Evolutionary conservation across 2,329 filamentous ascomycete species (phyloP).

Genomic region (Trichoderma lentiforme): DNA sequence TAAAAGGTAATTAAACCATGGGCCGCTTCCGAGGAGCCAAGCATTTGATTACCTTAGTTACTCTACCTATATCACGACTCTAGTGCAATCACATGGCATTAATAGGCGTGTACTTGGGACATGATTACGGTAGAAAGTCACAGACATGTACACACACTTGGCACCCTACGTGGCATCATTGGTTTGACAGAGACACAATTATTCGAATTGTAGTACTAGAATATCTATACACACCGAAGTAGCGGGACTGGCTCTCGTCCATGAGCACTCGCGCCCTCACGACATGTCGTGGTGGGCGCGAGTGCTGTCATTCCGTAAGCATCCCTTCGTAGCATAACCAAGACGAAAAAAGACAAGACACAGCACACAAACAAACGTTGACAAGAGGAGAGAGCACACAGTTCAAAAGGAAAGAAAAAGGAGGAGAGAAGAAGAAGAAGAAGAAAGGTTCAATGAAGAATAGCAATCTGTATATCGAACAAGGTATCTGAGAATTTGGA

Average conservation of each 20-base stretch:
- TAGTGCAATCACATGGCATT: neutral
- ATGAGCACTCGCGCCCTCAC: neutral
- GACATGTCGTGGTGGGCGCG: neutral
- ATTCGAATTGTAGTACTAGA: slow-evolving; percentile 13
- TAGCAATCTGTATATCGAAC: slow-evolving; percentile 52
- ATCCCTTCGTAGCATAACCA: slow-evolving; percentile 4
- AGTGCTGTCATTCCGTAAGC: neutral
- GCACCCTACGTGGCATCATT: neutral
- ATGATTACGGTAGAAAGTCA: neutral
- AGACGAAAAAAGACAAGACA: neutral
- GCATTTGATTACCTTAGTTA: neutral
- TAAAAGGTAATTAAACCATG: neutral
- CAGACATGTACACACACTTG: neutral
- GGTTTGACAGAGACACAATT: slow-evolving; percentile 10
- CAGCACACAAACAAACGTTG: neutral
- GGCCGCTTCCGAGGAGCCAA: neutral
- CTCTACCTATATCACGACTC: neutral
- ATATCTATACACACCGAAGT: slow-evolving; percentile 11
- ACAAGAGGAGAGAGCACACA: slow-evolving; percentile 4
- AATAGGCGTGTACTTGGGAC: neutral
- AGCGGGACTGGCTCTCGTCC: neutral
- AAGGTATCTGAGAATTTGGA: slow-evolving; percentile 51
- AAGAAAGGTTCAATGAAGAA: slow-evolving; percentile 15
- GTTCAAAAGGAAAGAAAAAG: slow-evolving; percentile 1
- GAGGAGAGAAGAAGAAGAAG: slow-evolving; percentile 2